phyloP scores from a whole-genome alignment of 768 basidiomycete species.

The Lactifluus volemus region DNA sequence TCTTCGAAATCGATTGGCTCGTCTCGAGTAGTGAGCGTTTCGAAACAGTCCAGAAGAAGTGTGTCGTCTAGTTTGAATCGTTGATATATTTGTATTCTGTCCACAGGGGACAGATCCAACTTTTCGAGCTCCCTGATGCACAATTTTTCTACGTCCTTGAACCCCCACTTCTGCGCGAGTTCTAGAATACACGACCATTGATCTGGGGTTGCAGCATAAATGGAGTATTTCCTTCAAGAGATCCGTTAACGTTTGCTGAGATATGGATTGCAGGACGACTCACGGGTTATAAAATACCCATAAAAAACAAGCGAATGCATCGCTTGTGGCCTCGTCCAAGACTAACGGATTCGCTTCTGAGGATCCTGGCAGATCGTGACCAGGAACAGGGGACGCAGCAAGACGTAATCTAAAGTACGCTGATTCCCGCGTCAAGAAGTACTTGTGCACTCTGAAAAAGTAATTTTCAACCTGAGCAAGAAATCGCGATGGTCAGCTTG shows the following conservation, averaged over 20 bases:
- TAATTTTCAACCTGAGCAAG: constrained; percentile 21
- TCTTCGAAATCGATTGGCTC: constrained; percentile 32
- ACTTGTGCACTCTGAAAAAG: constrained; percentile 8
- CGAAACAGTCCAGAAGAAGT: constrained; percentile 31
- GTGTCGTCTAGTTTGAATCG: constrained; percentile 27
- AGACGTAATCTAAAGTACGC: constrained; percentile 1
- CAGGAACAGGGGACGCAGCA: neutral
- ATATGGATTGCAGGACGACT: constrained; percentile 4
- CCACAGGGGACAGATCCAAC: constrained; percentile 28
- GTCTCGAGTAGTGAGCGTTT: constrained; percentile 30
- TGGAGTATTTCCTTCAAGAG: constrained; percentile 27
- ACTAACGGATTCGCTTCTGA: constrained; percentile 26
- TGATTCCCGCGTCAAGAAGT: constrained; percentile 10
- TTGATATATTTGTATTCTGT: constrained; percentile 34
- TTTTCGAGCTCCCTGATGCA: constrained; percentile 33
- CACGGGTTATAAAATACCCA: constrained; percentile 31
- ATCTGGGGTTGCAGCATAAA: constrained; percentile 32
- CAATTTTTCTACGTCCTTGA: constrained; percentile 32
- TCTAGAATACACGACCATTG: constrained; percentile 36
- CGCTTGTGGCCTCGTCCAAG: constrained; percentile 23
- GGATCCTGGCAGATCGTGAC: constrained; percentile 24
- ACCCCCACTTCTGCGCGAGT: constrained; percentile 34
- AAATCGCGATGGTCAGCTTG: neutral
- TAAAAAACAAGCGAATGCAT: constrained; percentile 27
- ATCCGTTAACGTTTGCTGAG: neutral